phyloP scores from a whole-genome alignment of 495 filamentous ascomycete genomes.

The Umbilicaria muhlenbergii region DNA sequence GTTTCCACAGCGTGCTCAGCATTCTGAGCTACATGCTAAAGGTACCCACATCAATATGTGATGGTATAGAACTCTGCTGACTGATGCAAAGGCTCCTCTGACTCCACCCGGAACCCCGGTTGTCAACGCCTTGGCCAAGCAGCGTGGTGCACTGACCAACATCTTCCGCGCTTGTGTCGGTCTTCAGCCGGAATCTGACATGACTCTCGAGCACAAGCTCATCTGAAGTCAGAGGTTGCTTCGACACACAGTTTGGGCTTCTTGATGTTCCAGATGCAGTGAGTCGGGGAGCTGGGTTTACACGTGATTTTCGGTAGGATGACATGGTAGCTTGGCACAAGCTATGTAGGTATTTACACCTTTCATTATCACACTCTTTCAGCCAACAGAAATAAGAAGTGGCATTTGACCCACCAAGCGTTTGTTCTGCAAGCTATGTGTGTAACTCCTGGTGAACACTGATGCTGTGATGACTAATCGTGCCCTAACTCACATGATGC shows the following conservation, averaged over 20 bases:
- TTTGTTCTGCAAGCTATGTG: not conserved
- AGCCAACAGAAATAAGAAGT: not conserved
- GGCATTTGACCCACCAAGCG: not conserved
- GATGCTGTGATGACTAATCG: too few relatives aligned
- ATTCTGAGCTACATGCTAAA: constrained; percentile 99
- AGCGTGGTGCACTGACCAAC: constrained; percentile 87
- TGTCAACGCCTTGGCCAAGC: constrained; percentile 91
- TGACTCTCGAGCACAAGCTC: constrained; percentile 99
- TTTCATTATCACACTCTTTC: constrained; percentile 3
- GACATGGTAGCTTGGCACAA: constrained; percentile 15
- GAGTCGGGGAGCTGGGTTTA: too few relatives aligned
- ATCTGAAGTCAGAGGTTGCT: constrained; percentile 31
- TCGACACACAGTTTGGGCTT: too few relatives aligned
- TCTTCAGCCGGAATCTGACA: constrained; percentile 94
- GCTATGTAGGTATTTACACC: constrained; percentile 5
- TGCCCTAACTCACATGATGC: too few relatives aligned
- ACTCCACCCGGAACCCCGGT: constrained; percentile 93
- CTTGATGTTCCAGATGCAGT: too few relatives aligned
- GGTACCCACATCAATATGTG: constrained; percentile 19
- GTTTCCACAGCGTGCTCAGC: constrained; percentile 95
- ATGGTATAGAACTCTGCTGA: not conserved
- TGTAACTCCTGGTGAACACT: too few relatives aligned
- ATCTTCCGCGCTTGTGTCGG: constrained; percentile 98
- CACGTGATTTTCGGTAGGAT: constrained; percentile 6
- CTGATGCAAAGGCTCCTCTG: constrained; percentile 48